A percentile compares a stretch with the other conserved stretches of the same genome.
Evolutionary conservation across 108 stramenopile species (phyloP).

Genomic region (Cyclotella atomus): DNA sequence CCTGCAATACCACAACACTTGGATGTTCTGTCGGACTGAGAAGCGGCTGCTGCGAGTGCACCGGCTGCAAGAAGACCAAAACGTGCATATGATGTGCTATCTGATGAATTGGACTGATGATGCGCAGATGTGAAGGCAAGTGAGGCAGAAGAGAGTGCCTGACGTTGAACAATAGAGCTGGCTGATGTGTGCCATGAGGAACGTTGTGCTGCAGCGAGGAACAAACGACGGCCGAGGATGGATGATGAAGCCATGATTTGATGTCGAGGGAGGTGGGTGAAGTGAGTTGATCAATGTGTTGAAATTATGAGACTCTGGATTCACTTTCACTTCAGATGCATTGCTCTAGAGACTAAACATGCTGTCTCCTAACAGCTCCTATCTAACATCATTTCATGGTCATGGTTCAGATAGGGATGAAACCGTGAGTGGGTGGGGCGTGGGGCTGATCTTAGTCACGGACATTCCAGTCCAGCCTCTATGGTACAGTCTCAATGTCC

Average conservation of each 20-base stretch:
- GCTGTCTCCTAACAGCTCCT: too few species aligned
- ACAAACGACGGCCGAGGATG: conserved; percentile 33
- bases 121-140: conserved; percentile 14
- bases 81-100: neutral
- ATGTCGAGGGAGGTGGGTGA: too few species aligned
- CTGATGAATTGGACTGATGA: neutral
- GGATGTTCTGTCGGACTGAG: conserved; percentile 3
- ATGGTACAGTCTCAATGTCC: too few species aligned
- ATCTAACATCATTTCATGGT: too few species aligned
- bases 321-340: too few species aligned
- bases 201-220: conserved; percentile 34
- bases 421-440: too few species aligned
- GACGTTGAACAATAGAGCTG: conserved; percentile 24
- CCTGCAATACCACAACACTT: conserved; percentile 68
- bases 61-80: conserved; percentile 25
- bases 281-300: too few species aligned
- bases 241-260: conserved; percentile 36
- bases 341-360: too few species aligned
- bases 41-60: conserved; percentile 24
- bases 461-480: too few species aligned
- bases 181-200: conserved; percentile 18
- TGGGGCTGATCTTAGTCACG: too few species aligned
- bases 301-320: too few species aligned
- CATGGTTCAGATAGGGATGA: too few species aligned
- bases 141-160: conserved; percentile 21